Base-by-base conservation (phyloP, 345 rosid species). In the Carallia pectinifolia region DNA sequence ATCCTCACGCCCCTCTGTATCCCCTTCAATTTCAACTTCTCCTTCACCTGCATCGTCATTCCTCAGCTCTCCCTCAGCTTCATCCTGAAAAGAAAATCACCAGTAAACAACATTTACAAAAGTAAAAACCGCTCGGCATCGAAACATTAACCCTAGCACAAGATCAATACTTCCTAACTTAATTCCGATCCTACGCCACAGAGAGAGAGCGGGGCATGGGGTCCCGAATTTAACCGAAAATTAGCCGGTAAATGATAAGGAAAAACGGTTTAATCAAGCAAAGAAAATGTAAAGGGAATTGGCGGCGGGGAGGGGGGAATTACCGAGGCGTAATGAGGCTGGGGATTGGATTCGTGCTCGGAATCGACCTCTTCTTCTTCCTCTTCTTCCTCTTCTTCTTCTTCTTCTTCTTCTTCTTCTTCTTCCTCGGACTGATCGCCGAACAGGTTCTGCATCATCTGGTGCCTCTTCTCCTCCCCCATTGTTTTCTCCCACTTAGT, bases 361-460 rank as follows among this genome's bases (percentile, higher is more conserved):
- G 97, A 95, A 77, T 95, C 97, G 73, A 92, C 73, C 82, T 91
- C 97, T 68, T 88, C 90, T 53, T 87, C 97, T 77, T 86, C 98
- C 78, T 88, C 90, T 53, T 89, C 98, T 76, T 86, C 98, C 23
- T 23, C 23, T 23, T 23, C 23, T 23, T 23, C 23, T 23, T 23
- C 73, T 81, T 91, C 97, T 68, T 88, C 90, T 53, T 87, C 97
- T 77, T 78, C 70, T 81, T 91, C 97, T 69, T 88, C 90, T 53
- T 89, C 98, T 74, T 84, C 98, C 79, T 91, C 99, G 39, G 99
- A 95, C 68, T 90, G 90, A 73, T 95, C 97, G 39, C 99, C 99
- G 86, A 95, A 95, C 33, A 92, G 84, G 65, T 92, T 88, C 80
- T 90, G 97, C 99, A 92, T 95, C 97, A 95, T 92, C 91, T 84